Conservation (phyloP, 139 green algal species). For the Cymbomonas tetramitiformis region DNA sequence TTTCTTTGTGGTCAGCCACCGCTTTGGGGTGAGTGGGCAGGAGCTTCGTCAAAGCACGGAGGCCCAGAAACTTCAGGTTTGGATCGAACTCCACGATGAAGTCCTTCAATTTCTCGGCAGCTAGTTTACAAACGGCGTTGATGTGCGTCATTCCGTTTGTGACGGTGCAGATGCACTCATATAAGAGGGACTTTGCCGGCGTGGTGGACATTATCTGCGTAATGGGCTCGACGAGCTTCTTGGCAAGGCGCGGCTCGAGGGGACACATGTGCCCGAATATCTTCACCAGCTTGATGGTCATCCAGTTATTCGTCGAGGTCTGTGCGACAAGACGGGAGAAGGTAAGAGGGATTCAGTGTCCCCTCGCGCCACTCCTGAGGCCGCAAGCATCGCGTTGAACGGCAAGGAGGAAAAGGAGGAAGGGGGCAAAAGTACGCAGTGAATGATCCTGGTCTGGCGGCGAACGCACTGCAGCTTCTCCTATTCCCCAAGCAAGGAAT, state of each 20-base stretch:
- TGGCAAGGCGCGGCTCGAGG: constrained; percentile 30
- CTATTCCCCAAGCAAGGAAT: too few species aligned
- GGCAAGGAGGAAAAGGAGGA: too few species aligned
- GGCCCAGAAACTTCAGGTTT: constrained; percentile 31
- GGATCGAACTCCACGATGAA: constrained; percentile 28
- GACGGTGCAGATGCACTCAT: constrained; percentile 31
- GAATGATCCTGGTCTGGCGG: too few species aligned
- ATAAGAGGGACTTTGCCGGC: constrained; percentile 32
- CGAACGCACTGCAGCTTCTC: too few species aligned
- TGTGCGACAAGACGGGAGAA: too few species aligned
- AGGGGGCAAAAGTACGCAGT: too few species aligned
- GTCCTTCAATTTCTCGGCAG: constrained; percentile 12
- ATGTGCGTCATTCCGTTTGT: constrained; percentile 15
- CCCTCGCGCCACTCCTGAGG: too few species aligned
- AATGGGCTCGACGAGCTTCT: constrained; percentile 31
- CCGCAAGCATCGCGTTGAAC: too few species aligned
- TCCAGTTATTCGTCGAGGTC: constrained; percentile 27
- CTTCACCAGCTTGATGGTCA: constrained; percentile 42
- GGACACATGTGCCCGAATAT: constrained; percentile 30
- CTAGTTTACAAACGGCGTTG: constrained; percentile 15
- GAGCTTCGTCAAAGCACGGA: constrained; percentile 14
- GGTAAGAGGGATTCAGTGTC: too few species aligned
- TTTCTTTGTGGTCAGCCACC: constrained; percentile 13
- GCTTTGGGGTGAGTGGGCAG: constrained; percentile 10
- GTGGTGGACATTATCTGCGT: constrained; percentile 27